Evolutionary conservation across 1,139 yeast genomes (phyloP), one percentile per base, ranked within the genome.

Genomic region (Saccharomyces pastorianus): DNA sequence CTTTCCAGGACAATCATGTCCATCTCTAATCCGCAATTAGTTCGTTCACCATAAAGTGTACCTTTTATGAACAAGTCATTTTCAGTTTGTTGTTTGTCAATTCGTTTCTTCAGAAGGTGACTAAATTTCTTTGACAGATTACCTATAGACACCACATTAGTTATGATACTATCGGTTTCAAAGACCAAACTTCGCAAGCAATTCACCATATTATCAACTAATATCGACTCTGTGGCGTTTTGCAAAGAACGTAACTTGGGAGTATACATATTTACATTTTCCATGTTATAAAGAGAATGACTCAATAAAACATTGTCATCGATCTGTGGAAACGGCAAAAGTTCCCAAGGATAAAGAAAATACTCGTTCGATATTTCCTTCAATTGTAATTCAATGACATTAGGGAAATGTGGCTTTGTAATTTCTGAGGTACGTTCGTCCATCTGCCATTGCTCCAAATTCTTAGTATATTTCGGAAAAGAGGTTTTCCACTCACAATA

Each of bases 1-100:
- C 99, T 75, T 65, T 93, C 99, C 23, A 93, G 64, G 1, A 91
- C 84, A 14, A 93, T 77, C 50, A 91, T 71, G 67, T 85, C 88
- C 44, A 71, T 71, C 50, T 74, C 72, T 53, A 72, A 59, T 50
- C 69, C 70, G 56, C 75, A 74, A 53, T 70, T 70, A 4, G 58
- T 56, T 51, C 66, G 68, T 2, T 69, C 71, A 3, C 71, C 70
- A 54, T 64, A 66, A 7, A 66, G 53, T 1, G 67, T 56, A 3
- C 64, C 65, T 27, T 60, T 59, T 17, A 65, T 58, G 50, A 67
- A 64, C 14, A 41, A 23, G 7, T 62, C 60, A 11, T 59, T 60
- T 3, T 53, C 55, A 17, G 53, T 54, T n/a, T 55, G 56, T 2
- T 54, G 42, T 23, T 47, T 41, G 4, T 58, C 56, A 7, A 64